Percentiles rank a stretch among this genome's conserved stretches.
Conservation (phyloP, 2,329 filamentous ascomycete genomes). For the Chlorencoelia australis region DNA sequence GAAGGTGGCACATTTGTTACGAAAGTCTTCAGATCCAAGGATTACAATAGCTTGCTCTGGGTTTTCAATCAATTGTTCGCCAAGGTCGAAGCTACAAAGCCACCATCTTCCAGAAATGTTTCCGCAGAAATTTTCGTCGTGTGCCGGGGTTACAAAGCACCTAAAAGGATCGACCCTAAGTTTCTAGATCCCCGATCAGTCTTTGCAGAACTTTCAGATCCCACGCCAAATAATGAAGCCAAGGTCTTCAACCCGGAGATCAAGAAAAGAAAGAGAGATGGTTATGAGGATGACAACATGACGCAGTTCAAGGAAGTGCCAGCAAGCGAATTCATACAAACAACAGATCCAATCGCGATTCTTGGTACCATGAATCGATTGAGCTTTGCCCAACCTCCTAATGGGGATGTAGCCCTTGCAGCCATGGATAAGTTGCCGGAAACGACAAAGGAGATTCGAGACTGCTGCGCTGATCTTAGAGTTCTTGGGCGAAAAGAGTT, state of each 20-base stretch:
- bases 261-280: slow-evolving; percentile 95
- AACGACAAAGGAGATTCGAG: slow-evolving; percentile 71
- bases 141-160: slow-evolving; percentile 88
- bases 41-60: slow-evolving; percentile 94
- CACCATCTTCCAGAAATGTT: slow-evolving; percentile 88
- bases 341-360: slow-evolving; percentile 84
- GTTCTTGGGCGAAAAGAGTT: slow-evolving; percentile 92
- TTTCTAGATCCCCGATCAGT: slow-evolving; percentile 84
- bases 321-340: slow-evolving; percentile 90
- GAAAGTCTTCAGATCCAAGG: slow-evolving; percentile 94
- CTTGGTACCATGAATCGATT: slow-evolving; percentile 78
- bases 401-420: slow-evolving; percentile 76
- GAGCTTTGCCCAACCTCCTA: slow-evolving; percentile 68
- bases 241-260: slow-evolving; percentile 96
- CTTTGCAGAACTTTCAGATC: slow-evolving; percentile 81
- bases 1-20: slow-evolving; percentile 92
- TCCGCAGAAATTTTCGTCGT: slow-evolving; percentile 99
- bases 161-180: slow-evolving; percentile 83
- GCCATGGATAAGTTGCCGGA: slow-evolving; percentile 79
- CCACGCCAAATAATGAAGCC: slow-evolving; percentile 88
- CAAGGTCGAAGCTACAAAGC: slow-evolving; percentile 95
- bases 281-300: slow-evolving; percentile 94
- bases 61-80: slow-evolving; percentile 94
- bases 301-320: slow-evolving; percentile 83
- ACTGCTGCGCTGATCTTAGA: slow-evolving; percentile 74